These are phyloP conservation scores for Chaetomium globosum DNA, from an alignment of 2,329 filamentous ascomycete species.

Conservation along the genomic window DNA sequence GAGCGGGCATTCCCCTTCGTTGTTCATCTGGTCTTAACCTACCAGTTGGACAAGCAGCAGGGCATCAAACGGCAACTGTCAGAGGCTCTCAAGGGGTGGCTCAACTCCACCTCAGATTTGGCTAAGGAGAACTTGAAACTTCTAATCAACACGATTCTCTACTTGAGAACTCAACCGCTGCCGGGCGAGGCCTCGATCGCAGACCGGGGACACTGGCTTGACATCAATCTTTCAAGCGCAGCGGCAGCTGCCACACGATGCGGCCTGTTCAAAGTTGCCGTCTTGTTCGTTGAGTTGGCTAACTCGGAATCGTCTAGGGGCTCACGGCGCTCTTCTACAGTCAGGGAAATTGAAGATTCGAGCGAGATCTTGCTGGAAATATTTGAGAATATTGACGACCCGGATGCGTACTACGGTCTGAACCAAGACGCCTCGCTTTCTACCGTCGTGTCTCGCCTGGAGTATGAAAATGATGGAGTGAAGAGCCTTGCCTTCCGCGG, in stretches of 20 bases:
- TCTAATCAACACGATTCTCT: conserved; percentile 78
- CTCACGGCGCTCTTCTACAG: conserved; percentile 68
- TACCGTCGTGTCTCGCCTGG: conserved; percentile 77
- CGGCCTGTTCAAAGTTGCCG: conserved; percentile 82
- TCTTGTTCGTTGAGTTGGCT: conserved; percentile 78
- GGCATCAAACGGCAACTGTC: conserved; percentile 66
- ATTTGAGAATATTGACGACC: conserved; percentile 91
- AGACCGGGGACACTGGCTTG: conserved; percentile 81
- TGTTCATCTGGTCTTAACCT: conserved; percentile 75
- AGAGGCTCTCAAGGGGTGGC: conserved; percentile 63
- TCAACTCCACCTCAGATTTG: conserved; percentile 52
- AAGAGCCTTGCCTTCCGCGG: conserved; percentile 90
- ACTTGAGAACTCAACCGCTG: conserved; percentile 78
- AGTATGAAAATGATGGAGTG: conserved; percentile 84
- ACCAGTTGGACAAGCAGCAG: conserved; percentile 65
- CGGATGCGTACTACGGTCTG: conserved; percentile 92
- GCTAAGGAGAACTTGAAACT: conserved; percentile 68
- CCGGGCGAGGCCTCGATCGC: conserved; percentile 76
- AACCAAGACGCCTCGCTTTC: conserved; percentile 74
- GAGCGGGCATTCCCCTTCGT: conserved; percentile 78
- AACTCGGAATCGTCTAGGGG: conserved; percentile 58
- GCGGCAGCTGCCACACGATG: conserved; percentile 74
- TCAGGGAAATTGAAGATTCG: conserved; percentile 54
- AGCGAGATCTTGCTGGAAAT: conserved; percentile 75
- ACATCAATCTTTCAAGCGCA: conserved; percentile 73